Evolutionary conservation across 2,329 filamentous ascomycete genomes (phyloP).

Genomic region (Erysiphe pulchra): DNA sequence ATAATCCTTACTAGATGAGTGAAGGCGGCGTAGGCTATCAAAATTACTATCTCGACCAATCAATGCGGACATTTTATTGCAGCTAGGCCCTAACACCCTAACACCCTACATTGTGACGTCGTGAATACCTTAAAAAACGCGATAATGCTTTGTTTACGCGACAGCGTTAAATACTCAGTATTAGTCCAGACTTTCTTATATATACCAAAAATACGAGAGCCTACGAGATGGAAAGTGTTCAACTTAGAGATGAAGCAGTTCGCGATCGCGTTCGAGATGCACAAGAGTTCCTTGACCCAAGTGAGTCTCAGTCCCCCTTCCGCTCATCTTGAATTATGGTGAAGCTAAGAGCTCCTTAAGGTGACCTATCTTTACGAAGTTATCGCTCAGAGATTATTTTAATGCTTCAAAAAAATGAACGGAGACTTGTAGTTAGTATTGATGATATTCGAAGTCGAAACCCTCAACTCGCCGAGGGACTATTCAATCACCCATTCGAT

Average conservation of each 20-base stretch:
- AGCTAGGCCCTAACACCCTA: too few relatives aligned
- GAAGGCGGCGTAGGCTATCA: too few relatives aligned
- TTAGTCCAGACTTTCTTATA: too few relatives aligned
- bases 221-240: conserved; percentile 33
- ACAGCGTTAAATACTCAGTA: too few relatives aligned
- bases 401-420: conserved; percentile 43
- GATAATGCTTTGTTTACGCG: too few relatives aligned
- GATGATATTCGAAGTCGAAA: conserved; percentile 83
- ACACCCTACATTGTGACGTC: too few relatives aligned
- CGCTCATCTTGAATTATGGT: too few relatives aligned
- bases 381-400: conserved; percentile 74
- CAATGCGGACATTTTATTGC: too few relatives aligned
- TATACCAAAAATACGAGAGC: too few relatives aligned
- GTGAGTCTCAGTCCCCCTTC: conserved; percentile 24
- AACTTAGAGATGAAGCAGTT: conserved; percentile 64
- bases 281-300: conserved; percentile 82
- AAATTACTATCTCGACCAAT: too few relatives aligned
- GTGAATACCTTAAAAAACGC: too few relatives aligned
- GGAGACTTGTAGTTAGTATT: conserved; percentile 46
- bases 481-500: conserved; percentile 72
- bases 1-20: too few relatives aligned
- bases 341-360: conserved; percentile 10
- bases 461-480: conserved; percentile 47
- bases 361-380: conserved; percentile 21
- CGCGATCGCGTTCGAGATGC: conserved; percentile 64